Evolutionary conservation across 768 basidiomycete genomes (phyloP).

Genomic region (Amanita jacksonii): DNA sequence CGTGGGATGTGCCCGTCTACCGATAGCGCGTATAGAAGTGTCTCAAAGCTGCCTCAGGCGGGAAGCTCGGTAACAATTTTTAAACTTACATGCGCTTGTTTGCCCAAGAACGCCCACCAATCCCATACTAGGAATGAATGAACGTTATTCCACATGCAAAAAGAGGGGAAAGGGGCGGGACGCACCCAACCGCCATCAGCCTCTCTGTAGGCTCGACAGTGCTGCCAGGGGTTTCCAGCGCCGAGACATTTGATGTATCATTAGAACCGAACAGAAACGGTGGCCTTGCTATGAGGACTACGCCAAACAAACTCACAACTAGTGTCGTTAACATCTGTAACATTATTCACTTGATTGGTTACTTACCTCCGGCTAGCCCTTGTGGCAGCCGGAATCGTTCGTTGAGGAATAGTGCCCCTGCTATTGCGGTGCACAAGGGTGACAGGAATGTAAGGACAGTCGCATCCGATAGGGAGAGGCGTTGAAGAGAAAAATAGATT

Average conservation of each 20-base stretch:
- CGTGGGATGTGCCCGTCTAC: conserved; percentile 64
- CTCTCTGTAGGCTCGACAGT: conserved; percentile 13
- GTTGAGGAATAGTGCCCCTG: conserved; percentile 51
- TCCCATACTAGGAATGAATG: conserved; percentile 33
- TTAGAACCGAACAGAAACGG: conserved; percentile 60
- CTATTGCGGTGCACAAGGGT: conserved; percentile 54
- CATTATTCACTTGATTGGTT: too few species aligned
- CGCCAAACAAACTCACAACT: conserved; percentile 65
- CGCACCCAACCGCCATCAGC: conserved; percentile 51
- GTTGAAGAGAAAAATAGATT: conserved; percentile 62
- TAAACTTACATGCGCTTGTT: conserved; percentile 59
- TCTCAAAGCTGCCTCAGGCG: conserved; percentile 15
- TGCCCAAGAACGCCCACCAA: conserved; percentile 55
- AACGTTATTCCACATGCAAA: not conserved
- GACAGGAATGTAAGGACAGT: conserved; percentile 68
- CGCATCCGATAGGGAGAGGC: conserved; percentile 70
- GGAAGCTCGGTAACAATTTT: not conserved
- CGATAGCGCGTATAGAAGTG: conserved; percentile 50
- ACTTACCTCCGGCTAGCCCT: conserved; percentile 37
- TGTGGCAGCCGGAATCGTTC: conserved; percentile 50
- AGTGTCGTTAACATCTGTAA: too few species aligned
- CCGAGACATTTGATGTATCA: too few species aligned
- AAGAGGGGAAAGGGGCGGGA: not conserved
- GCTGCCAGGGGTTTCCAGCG: too few species aligned
- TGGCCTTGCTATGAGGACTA: conserved; percentile 76